Percentiles rank a stretch among this genome's conserved stretches.
These are phyloP conservation scores for Castanopsis chinensis DNA, from an alignment of 306 rosid species.

Conservation along the genomic window DNA sequence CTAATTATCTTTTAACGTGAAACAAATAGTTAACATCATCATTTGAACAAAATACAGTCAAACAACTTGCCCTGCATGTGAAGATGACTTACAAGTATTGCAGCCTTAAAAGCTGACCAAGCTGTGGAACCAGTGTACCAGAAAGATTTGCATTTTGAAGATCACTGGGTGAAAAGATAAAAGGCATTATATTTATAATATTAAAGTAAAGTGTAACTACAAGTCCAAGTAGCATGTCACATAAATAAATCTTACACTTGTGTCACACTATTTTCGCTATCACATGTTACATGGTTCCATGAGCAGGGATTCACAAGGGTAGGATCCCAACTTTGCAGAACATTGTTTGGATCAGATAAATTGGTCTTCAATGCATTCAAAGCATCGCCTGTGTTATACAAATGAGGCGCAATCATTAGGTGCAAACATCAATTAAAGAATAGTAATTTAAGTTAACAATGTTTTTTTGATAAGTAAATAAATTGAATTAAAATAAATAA, in stretches of 20 bases:
- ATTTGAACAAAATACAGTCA: not conserved
- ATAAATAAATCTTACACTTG: slow-evolving; percentile 71
- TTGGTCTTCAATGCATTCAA: slow-evolving; percentile 73
- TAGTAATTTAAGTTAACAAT: not conserved
- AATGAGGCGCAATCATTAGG: slow-evolving; percentile 26
- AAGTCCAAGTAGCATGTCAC: slow-evolving; percentile 11
- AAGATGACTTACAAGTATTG: slow-evolving; percentile 83
- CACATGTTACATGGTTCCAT: slow-evolving; percentile 94
- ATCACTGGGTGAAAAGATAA: slow-evolving; percentile 57
- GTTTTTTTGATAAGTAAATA: too few relatives aligned
- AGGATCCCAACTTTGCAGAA: slow-evolving; percentile 91
- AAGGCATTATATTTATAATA: not conserved
- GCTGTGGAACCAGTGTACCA: slow-evolving; percentile 70
- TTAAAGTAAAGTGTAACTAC: not conserved
- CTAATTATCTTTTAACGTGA: not conserved
- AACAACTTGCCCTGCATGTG: not conserved
- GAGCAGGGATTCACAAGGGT: slow-evolving; percentile 94
- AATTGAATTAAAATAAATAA: too few relatives aligned
- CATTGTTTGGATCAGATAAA: slow-evolving; percentile 82
- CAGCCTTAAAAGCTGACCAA: slow-evolving; percentile 66
- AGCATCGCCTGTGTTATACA: slow-evolving; percentile 71
- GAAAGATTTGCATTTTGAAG: slow-evolving; percentile 93
- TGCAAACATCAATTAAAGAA: slow-evolving; percentile 4
- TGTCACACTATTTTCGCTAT: slow-evolving; percentile 75
- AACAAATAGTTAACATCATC: not conserved